Base-by-base conservation (phyloP, 1,284 basidiomycete species). In the Tremellales sp. region DNA sequence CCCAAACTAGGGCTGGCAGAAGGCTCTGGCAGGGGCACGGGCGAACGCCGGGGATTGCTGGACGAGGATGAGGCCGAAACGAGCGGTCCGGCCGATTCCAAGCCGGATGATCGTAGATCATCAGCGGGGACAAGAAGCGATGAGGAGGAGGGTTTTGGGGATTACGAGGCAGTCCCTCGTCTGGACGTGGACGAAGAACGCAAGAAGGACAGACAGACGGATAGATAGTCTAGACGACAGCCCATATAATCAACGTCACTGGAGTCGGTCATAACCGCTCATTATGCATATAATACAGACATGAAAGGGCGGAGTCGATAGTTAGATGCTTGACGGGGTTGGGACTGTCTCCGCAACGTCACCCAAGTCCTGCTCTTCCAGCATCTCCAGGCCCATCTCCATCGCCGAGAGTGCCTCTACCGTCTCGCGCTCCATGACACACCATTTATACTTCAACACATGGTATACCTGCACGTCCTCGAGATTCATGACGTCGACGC, bases 381-480 rank as follows among this genome's bases (percentile, higher is more conserved):
- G 80, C 79, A 39, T 76, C 76, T 13, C 49, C 40, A 55, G 36
- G 5, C 46, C 53, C 33, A 55, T 53, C 43, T 51, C 48, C 67
- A 73, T 15, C 74, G 75, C 19, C 72, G 36, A 72, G 71, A 60
- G 81, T 78, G 24, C 81, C 79, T 46, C 70, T 21, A 74, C 57
- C 6, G 60, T 62, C 8, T 37, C 60, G 13, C 60, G 57, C 44
- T 72, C 72, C 58, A 69, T 49, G 13, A 74, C 65, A 31, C 61
- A 45, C 73, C 70, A 73, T 47, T 65, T 63, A 83, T 86, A 89
- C 68, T 82, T 84, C 62, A 92, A 74, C 31, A 87, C 67, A 64
- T 89, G 84, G 69, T 88, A 90, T 3, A 90, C 83, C 41, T 80
- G 81, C 43, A 89, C 75, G 48, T 89, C 82, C 45, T 84, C 77